Percentiles rank a stretch among this genome's conserved stretches.
Conservation (phyloP, 768 basidiomycete species). For the Pleurotus tuoliensis region DNA sequence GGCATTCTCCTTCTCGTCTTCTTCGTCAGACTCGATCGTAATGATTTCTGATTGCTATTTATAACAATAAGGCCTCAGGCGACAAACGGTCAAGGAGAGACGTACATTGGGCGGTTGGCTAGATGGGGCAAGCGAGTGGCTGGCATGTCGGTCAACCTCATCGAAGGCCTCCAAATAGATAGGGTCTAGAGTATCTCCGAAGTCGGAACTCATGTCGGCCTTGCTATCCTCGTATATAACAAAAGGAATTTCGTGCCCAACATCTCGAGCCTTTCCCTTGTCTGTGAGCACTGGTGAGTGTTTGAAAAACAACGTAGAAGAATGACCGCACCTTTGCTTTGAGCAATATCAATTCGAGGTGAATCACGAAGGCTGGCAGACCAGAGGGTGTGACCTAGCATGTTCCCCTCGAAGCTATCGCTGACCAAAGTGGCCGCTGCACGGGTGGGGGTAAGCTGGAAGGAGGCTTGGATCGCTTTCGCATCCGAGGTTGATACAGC, state of each 20-base stretch:
- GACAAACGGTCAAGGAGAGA: background rate
- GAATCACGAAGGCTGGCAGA: background rate
- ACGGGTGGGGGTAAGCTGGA: background rate
- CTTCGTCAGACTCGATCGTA: constrained; percentile 40
- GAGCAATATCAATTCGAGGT: background rate
- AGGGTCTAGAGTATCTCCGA: constrained; percentile 2
- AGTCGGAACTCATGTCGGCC: constrained; percentile 4
- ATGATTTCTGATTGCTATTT: constrained; percentile 28
- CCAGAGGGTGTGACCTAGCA: background rate
- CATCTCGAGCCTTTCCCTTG: background rate
- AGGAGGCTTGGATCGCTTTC: background rate
- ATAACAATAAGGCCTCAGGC: background rate
- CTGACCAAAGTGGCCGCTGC: background rate
- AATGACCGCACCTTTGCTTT: too few species aligned
- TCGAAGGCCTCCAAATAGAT: background rate
- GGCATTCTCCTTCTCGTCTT: constrained; percentile 63
- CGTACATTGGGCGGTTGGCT: background rate
- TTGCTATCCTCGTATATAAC: background rate
- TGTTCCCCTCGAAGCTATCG: background rate
- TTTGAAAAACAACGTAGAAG: too few species aligned
- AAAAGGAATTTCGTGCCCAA: background rate
- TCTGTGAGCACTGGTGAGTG: background rate
- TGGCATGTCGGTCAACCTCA: constrained; percentile 1
- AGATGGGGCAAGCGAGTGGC: background rate
- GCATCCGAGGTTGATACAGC: background rate